These are phyloP conservation scores for Acacia melanoxylon DNA, from an alignment of 306 rosid species.

Conservation along the genomic window DNA sequence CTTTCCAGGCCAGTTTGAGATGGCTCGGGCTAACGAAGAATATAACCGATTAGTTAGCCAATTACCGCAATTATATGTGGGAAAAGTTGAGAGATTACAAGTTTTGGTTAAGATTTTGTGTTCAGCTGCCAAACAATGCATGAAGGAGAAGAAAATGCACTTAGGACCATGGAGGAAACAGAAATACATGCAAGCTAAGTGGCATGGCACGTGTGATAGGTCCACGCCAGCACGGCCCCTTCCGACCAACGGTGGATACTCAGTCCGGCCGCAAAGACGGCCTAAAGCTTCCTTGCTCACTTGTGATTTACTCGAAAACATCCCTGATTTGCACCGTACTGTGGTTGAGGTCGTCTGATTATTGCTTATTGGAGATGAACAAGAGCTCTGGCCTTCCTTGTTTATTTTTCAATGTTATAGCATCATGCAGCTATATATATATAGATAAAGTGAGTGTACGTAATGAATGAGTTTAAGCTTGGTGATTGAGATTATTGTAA, in stretches of 20 bases:
- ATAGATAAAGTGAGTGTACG: neutral
- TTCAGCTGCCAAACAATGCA: constrained; percentile 69
- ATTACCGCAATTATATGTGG: constrained; percentile 72
- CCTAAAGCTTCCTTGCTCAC: constrained; percentile 76
- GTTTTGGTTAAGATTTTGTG: constrained; percentile 64
- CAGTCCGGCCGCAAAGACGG: constrained; percentile 35
- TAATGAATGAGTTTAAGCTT: neutral
- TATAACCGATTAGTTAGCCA: constrained; percentile 52
- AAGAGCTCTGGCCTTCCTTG: neutral
- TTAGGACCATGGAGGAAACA: constrained; percentile 88
- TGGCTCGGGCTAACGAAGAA: constrained; percentile 67
- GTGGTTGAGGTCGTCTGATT: constrained; percentile 51
- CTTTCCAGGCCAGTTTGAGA: constrained; percentile 74
- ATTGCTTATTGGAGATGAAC: neutral
- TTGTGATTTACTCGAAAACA: constrained; percentile 57
- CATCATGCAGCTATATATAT: no score
- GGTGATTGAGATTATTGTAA: neutral
- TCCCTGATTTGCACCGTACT: constrained; percentile 38
- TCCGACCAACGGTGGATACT: constrained; percentile 22
- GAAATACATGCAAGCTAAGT: constrained; percentile 84
- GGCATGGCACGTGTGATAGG: constrained; percentile 59
- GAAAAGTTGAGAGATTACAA: constrained; percentile 65
- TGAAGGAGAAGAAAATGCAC: constrained; percentile 90
- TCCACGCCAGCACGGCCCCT: constrained; percentile 40
- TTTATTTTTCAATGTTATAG: neutral